A percentile compares a stretch with the other conserved stretches of the same genome.
These are phyloP conservation scores for Stenocarpella maydis DNA, from an alignment of 2,329 filamentous ascomycete species.

Conservation along the genomic window DNA sequence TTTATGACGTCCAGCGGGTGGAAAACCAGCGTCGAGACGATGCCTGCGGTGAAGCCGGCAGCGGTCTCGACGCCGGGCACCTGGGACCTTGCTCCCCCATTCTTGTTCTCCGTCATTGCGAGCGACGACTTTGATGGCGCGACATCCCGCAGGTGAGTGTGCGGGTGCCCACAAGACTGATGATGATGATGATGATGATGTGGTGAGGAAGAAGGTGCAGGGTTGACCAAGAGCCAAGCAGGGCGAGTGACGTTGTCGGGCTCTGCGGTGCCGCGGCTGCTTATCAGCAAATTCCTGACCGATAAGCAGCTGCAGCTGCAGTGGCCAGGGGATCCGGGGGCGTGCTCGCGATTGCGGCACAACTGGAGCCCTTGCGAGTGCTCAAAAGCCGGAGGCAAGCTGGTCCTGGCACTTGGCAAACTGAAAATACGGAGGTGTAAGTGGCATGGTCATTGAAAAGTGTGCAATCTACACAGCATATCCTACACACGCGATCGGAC, in stretches of 20 bases:
- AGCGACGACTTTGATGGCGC: neutral
- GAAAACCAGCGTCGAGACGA: slow-evolving; percentile 83
- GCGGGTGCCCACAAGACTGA: neutral
- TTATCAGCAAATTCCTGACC: slow-evolving; percentile 35
- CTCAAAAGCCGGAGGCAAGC: too few species aligned
- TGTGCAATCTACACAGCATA: neutral
- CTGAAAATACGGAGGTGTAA: neutral
- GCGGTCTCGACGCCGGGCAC: slow-evolving; percentile 86
- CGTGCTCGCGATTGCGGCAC: neutral
- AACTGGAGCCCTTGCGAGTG: neutral
- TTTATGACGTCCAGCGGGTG: slow-evolving; percentile 97
- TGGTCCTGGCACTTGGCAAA: too few species aligned
- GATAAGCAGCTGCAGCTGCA: slow-evolving; percentile 36
- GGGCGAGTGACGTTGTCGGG: slow-evolving; percentile 30
- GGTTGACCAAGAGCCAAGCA: too few species aligned
- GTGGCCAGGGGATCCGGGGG: neutral
- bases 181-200: too few species aligned
- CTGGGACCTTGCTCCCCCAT: slow-evolving; percentile 62
- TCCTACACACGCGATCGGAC: neutral
- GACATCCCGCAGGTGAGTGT: slow-evolving; percentile 4
- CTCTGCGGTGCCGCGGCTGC: neutral
- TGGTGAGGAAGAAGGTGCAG: slow-evolving; percentile 12
- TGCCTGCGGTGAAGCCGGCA: slow-evolving; percentile 88
- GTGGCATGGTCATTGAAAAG: neutral
- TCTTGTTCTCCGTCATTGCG: slow-evolving; percentile 41